A percentile compares a stretch with the other conserved stretches of the same genome.
Evolutionary conservation across 257 asterid genomes (phyloP).

Genomic region (Forsythia suspensa): DNA sequence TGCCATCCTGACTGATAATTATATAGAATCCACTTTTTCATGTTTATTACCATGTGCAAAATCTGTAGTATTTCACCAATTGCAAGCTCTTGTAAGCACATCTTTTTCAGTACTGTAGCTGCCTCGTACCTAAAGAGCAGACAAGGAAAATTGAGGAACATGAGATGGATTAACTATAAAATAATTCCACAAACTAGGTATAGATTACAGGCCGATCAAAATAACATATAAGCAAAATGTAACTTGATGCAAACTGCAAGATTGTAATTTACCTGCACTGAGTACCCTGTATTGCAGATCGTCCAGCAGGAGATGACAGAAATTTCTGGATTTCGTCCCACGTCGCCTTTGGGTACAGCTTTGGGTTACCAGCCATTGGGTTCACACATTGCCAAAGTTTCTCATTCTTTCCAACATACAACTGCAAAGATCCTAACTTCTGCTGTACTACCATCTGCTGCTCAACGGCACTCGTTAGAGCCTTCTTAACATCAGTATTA

Average conservation of each 20-base stretch:
- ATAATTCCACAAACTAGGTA: background rate
- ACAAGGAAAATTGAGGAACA: constrained; percentile 24
- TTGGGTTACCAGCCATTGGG: constrained; percentile 56
- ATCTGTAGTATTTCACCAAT: constrained; percentile 85
- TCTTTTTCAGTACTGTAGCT: constrained; percentile 65
- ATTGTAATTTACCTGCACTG: constrained; percentile 64
- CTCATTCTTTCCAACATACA: constrained; percentile 78
- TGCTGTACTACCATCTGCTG: constrained; percentile 77
- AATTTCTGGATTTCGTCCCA: constrained; percentile 85
- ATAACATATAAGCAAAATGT: constrained; percentile 9
- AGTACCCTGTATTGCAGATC: constrained; percentile 61
- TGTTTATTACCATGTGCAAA: constrained; percentile 74
- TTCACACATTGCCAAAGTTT: constrained; percentile 81
- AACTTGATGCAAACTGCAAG: background rate
- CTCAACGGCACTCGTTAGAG: constrained; percentile 73
- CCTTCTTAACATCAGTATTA: constrained; percentile 81
- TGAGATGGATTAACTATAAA: constrained; percentile 6
- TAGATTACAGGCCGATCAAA: background rate
- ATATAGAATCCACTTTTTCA: constrained; percentile 70
- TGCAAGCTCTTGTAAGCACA: constrained; percentile 62
- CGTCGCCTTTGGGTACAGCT: constrained; percentile 46
- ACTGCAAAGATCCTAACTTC: constrained; percentile 55
- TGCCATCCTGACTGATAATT: constrained; percentile 86
- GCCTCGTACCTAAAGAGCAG: constrained; percentile 80
- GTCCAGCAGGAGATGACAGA: constrained; percentile 73